phyloP scores from a whole-genome alignment of 2,329 filamentous ascomycete genomes.

The Myriosclerotinia scirpicola region DNA sequence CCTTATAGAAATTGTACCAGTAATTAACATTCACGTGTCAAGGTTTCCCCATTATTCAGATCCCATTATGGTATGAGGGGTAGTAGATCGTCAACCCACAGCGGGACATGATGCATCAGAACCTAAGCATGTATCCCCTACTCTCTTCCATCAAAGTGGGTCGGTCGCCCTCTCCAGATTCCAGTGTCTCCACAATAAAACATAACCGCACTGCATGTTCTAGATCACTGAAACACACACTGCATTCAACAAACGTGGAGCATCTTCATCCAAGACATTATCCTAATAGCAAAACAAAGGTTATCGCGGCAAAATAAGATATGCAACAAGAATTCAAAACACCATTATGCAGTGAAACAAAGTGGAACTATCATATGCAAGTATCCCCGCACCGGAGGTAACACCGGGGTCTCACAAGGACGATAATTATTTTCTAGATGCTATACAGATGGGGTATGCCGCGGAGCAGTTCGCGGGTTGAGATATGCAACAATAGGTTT shows the following conservation, averaged over 20 bases:
- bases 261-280: background rate
- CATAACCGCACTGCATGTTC: background rate
- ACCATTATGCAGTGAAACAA: background rate
- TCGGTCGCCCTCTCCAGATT: background rate
- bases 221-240: background rate
- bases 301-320: conserved; percentile 12
- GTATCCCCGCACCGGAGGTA: conserved; percentile 4
- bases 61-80: conserved; percentile 5
- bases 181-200: conserved; percentile 11
- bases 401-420: background rate
- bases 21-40: conserved; percentile 8
- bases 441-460: background rate
- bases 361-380: background rate
- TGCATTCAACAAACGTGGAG: conserved; percentile 4
- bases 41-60: background rate
- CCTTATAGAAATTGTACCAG: background rate
- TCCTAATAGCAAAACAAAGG: background rate
- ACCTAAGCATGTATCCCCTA: background rate
- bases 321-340: background rate
- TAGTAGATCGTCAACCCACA: conserved; percentile 14
- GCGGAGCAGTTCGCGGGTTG: background rate
- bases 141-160: conserved; percentile 9
- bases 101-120: conserved; percentile 5
- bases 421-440: background rate
- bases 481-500: conserved; percentile 5